Evolutionary conservation across 2,329 filamentous ascomycete species (phyloP).

Genomic region (Paramyrothecium sp.): DNA sequence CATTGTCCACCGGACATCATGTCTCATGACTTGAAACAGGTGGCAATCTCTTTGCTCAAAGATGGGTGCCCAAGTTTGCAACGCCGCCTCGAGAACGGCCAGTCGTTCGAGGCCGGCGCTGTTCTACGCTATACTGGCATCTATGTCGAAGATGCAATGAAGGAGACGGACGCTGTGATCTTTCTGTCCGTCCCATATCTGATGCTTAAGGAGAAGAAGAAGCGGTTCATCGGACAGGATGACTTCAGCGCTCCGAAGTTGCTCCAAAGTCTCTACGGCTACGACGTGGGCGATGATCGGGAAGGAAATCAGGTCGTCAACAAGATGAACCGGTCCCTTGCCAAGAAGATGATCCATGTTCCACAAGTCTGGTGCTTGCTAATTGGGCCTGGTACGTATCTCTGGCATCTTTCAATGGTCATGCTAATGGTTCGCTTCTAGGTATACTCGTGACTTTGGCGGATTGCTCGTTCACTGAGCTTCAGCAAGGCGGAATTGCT

Average conservation of each 20-base stretch:
- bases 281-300: background rate
- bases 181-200: background rate
- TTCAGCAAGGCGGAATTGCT: background rate
- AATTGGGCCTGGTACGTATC: background rate
- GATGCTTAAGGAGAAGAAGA: background rate
- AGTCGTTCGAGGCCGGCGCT: background rate
- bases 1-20: background rate
- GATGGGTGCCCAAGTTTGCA: background rate
- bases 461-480: background rate
- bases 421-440: background rate
- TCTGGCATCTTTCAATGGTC: background rate
- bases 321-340: background rate
- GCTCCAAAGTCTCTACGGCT: background rate
- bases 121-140: background rate
- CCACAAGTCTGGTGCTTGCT: background rate
- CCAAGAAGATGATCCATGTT: background rate
- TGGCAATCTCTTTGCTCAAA: background rate
- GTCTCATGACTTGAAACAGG: background rate
- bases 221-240: background rate
- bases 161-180: background rate
- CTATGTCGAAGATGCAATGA: background rate
- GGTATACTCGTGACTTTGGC: background rate
- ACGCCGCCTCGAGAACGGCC: background rate
- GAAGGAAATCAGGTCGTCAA: background rate
- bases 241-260: background rate